phyloP scores from a whole-genome alignment of 2,329 filamentous ascomycete species.

The Xylaria sp. region DNA sequence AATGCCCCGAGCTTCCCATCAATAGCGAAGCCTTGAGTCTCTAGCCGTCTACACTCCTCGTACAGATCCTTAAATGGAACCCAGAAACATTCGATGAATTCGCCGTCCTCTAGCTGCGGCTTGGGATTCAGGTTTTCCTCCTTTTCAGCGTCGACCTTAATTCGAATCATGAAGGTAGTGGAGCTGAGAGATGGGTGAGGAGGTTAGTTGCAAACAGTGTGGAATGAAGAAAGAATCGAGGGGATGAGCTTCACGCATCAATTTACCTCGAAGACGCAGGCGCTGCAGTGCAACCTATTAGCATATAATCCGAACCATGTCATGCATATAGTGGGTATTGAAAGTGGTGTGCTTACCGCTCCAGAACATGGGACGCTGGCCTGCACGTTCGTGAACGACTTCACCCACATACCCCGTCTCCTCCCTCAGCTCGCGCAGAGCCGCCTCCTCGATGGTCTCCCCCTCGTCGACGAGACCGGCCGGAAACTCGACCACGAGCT shows the following conservation, averaged over 20 bases:
- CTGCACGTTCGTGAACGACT: constrained; percentile 43
- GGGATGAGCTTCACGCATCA: background rate
- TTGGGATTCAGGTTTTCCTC: constrained; percentile 59
- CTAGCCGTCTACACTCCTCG: constrained; percentile 56
- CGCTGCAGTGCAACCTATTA: constrained; percentile 36
- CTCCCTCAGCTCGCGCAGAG: constrained; percentile 53
- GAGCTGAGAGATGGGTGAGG: constrained; percentile 38
- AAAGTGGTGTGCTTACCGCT: constrained; percentile 42
- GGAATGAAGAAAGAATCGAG: no score
- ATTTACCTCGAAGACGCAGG: constrained; percentile 47
- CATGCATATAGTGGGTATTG: background rate
- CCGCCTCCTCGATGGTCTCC: constrained; percentile 53
- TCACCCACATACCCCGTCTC: constrained; percentile 55
- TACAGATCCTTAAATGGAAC: constrained; percentile 59
- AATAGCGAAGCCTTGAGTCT: constrained; percentile 50
- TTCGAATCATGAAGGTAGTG: constrained; percentile 52
- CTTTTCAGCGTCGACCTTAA: constrained; percentile 57
- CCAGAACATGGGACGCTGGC: constrained; percentile 44
- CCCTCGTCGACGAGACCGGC: constrained; percentile 54
- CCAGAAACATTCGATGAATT: constrained; percentile 64
- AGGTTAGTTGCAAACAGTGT: constrained; percentile 8
- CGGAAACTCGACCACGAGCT: constrained; percentile 54
- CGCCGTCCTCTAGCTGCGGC: constrained; percentile 61
- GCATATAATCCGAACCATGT: background rate
- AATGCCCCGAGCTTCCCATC: constrained; percentile 50